phyloP scores from a whole-genome alignment of 2,329 filamentous ascomycete genomes.

The Geosmithia morbida region DNA sequence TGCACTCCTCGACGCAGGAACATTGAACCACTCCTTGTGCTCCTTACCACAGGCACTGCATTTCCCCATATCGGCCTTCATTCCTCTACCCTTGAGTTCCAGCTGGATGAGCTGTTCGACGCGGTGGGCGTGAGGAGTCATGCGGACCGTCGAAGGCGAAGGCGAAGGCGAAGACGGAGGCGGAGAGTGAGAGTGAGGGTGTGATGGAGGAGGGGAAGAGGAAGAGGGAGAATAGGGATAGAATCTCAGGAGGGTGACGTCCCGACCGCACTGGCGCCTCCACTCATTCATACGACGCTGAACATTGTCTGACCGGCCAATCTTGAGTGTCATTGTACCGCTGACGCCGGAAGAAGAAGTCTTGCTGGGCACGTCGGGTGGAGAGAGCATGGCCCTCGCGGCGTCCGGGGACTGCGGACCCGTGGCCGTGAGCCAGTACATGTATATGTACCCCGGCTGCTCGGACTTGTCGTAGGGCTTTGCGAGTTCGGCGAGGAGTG shows the following conservation, averaged over 20 bases:
- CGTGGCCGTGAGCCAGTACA: constrained; percentile 80
- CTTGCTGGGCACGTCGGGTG: constrained; percentile 30
- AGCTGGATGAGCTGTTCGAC: constrained; percentile 86
- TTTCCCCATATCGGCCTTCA: constrained; percentile 36
- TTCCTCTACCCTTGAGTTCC: constrained; percentile 55
- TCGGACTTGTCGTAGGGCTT: constrained; percentile 53
- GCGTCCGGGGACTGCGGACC: constrained; percentile 40
- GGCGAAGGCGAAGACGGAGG: background rate
- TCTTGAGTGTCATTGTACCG: constrained; percentile 55
- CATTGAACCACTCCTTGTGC: constrained; percentile 92
- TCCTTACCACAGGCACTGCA: constrained; percentile 71
- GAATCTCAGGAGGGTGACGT: constrained; percentile 74
- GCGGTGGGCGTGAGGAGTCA: constrained; percentile 72
- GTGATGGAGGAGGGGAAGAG: background rate
- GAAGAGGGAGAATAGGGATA: constrained; percentile 54
- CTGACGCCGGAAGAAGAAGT: constrained; percentile 9
- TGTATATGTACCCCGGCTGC: constrained; percentile 90
- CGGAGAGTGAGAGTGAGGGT: constrained; percentile 1
- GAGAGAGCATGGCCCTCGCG: constrained; percentile 42
- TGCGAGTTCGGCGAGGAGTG: constrained; percentile 61
- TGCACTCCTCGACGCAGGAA: constrained; percentile 58
- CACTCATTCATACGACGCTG: constrained; percentile 85
- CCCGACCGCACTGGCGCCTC: constrained; percentile 83
- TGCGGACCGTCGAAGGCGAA: constrained; percentile 29
- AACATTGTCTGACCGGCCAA: constrained; percentile 63